These are phyloP conservation scores for Dichomitus squalens DNA, from an alignment of 1,284 basidiomycete genomes.

Conservation along the genomic window DNA sequence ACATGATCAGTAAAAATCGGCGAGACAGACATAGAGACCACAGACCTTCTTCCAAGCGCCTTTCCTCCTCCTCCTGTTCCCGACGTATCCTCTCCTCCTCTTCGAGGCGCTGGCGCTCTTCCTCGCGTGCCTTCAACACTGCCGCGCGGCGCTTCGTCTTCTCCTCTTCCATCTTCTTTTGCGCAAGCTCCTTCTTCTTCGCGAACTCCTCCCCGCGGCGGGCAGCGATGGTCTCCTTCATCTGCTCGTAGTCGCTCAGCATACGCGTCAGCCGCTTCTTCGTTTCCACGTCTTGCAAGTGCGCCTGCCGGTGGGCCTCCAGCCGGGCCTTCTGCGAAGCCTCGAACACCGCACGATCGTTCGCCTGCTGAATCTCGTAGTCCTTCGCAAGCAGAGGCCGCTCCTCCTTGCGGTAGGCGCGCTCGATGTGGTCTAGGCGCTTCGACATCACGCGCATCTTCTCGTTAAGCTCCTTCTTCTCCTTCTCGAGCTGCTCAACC, in stretches of 20 bases:
- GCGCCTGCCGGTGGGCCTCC: constrained; percentile 62
- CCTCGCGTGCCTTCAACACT: constrained; percentile 60
- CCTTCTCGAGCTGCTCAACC: constrained; percentile 95
- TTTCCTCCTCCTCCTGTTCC: constrained; percentile 57
- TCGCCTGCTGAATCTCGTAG: constrained; percentile 85
- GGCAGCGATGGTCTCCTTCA: constrained; percentile 61
- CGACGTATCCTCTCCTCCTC: constrained; percentile 50
- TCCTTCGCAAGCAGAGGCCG: constrained; percentile 85
- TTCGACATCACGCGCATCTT: constrained; percentile 86
- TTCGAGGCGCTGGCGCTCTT: constrained; percentile 49
- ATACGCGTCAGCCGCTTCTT: constrained; percentile 83
- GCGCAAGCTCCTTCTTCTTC: constrained; percentile 60
- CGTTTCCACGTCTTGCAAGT: constrained; percentile 73
- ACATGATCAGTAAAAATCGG: not conserved
- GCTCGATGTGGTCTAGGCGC: constrained; percentile 94
- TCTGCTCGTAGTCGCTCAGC: constrained; percentile 71
- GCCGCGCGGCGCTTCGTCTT: constrained; percentile 73
- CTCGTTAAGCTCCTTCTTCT: constrained; percentile 89
- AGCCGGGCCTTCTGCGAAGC: constrained; percentile 62
- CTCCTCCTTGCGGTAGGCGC: constrained; percentile 95
- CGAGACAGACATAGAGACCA: constrained; percentile 5
- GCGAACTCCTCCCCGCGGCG: constrained; percentile 77
- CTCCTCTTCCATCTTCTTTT: constrained; percentile 82
- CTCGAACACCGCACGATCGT: constrained; percentile 76
- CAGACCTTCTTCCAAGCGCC: constrained; percentile 50